These are phyloP conservation scores for Spathaspora hagerdaliae DNA, from an alignment of 805 yeast species.

Conservation along the genomic window DNA sequence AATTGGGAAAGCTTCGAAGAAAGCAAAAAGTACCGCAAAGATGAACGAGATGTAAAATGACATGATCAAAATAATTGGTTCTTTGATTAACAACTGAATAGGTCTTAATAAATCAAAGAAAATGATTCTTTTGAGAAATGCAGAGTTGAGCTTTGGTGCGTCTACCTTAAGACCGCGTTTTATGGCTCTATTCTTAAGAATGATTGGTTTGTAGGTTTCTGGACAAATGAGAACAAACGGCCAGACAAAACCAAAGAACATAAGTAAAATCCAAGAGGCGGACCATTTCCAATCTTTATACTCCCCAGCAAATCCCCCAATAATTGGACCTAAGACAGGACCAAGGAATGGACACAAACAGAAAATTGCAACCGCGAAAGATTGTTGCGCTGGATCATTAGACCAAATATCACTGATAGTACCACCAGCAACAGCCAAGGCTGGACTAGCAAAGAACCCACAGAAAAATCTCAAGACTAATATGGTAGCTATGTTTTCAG, in stretches of 20 bases:
- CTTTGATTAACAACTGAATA: constrained; percentile 61
- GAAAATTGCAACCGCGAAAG: constrained; percentile 74
- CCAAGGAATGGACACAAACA: constrained; percentile 79
- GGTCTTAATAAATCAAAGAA: constrained; percentile 58
- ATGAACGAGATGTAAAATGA: constrained; percentile 70
- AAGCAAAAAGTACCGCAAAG: constrained; percentile 74
- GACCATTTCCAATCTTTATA: constrained; percentile 65
- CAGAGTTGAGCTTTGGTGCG: constrained; percentile 26
- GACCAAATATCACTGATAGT: constrained; percentile 76
- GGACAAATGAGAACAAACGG: constrained; percentile 48
- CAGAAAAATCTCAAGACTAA: constrained; percentile 69
- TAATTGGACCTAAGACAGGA: constrained; percentile 72
- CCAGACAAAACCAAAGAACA: constrained; percentile 59
- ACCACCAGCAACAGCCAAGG: constrained; percentile 82
- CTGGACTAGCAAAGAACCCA: constrained; percentile 77
- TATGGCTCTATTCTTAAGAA: constrained; percentile 56
- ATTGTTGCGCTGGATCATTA: constrained; percentile 48
- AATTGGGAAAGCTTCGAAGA: constrained; percentile 75
- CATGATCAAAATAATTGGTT: constrained; percentile 70
- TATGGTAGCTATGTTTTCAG: constrained; percentile 56
- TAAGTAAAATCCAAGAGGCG: constrained; percentile 58
- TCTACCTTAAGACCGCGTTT: constrained; percentile 53
- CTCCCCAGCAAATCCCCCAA: constrained; percentile 70
- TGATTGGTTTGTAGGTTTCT: constrained; percentile 75
- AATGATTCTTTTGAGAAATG: constrained; percentile 43